Conservation (phyloP, 495 filamentous ascomycete species). For the Apiosordaria backusii region DNA sequence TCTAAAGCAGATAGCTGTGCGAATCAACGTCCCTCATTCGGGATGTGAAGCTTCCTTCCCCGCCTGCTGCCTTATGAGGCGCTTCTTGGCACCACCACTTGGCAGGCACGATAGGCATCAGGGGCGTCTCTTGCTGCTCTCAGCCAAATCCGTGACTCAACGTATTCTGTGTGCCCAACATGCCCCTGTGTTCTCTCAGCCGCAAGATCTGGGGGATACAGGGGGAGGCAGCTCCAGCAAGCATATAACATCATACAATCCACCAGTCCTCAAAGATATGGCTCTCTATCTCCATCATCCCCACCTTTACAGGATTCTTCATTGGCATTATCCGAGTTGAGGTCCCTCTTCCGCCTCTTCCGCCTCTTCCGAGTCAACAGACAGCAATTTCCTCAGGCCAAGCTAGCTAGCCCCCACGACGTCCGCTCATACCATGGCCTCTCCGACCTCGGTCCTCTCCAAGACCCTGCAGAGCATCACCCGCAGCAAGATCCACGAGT, state of each 20-base stretch:
- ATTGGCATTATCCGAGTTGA: not conserved
- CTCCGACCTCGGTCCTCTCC: conserved; percentile 44
- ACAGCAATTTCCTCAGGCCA: not conserved
- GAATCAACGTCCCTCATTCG: not conserved
- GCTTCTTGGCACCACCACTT: not conserved
- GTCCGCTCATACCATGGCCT: conserved; percentile 27
- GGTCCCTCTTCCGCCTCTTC: not conserved
- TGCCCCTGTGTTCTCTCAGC: not conserved
- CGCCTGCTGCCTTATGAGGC: not conserved
- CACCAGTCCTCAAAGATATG: not conserved
- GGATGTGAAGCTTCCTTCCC: not conserved
- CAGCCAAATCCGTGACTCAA: too few species aligned
- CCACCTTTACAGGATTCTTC: not conserved
- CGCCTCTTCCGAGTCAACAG: not conserved
- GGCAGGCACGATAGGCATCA: not conserved
- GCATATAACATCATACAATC: not conserved
- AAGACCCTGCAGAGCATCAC: conserved; percentile 65
- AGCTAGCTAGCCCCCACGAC: not conserved
- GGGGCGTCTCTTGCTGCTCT: not conserved
- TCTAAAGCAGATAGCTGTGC: not conserved
- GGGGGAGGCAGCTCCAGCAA: not conserved
- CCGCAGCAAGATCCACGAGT: conserved; percentile 58
- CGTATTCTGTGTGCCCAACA: not conserved
- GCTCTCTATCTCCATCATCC: not conserved
- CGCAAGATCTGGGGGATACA: not conserved